Base-by-base conservation (phyloP, 768 basidiomycete species). In the Mycena crocata region DNA sequence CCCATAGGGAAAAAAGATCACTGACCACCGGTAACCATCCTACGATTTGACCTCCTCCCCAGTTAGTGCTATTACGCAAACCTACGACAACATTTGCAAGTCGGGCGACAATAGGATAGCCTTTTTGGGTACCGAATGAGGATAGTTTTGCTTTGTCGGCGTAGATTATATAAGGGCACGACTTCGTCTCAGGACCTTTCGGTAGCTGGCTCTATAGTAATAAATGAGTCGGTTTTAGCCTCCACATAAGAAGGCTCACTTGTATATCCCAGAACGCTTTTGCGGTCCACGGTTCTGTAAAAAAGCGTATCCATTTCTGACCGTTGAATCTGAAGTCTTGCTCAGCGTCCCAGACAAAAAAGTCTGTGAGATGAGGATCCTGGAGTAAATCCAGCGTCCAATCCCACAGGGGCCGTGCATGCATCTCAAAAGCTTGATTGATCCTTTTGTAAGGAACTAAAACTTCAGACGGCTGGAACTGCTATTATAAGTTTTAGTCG, bases 71-170 rank as follows among this genome's bases (percentile, higher is more conserved):
- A 71, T 84, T 83, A 15, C 74, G 63, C 23, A 82, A 74, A 1
- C 74, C 59, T 4, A 67, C 62, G 3, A 79, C 78, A 10, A 84
- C 54, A 64, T 80, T 80, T 3, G 71, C 76, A 39, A 75, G 75
- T 9, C 77, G 58, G 3, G 73, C 77, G 46, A 83, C 64, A 4
- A 82, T 78, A 0, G 79, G 82, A 58, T 83, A 79, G 1, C 74
- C 82, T 58, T 82, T 81, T 40, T 69, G 72, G 1, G 75, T 78
- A 0, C 82, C 79, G 71, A 83, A 83, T 3, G 76, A 74, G 1
- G 80, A 83, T 0, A 83, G 66, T n/a, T 76, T 74, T 0, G 78
- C 76, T 52, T 83, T 83, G 68, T 84, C 81, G 6, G 81, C 79
- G 73, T 83, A 84, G 0, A 84, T 46, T 24, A 82, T 79, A 31